Base-by-base conservation (phyloP, 1,139 yeast genomes). In the Dujonia santamariae region DNA sequence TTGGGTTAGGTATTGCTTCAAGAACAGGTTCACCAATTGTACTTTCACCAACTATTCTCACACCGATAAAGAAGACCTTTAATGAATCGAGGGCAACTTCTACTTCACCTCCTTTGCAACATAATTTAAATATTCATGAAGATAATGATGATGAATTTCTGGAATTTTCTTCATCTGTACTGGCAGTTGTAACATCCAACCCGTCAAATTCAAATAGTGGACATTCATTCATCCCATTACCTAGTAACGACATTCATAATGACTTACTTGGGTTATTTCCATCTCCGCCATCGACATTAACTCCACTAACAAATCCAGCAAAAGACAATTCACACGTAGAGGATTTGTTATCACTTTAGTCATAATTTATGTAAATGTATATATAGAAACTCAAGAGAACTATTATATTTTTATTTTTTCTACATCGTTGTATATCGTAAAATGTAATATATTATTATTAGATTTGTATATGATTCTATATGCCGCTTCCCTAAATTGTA, bases 71-170 rank as follows among this genome's bases (percentile, higher is more conserved):
- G 27, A 7, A 34, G n/a, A 14, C 6, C 13, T 22, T 22, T 22
- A 11, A 11, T 22, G 12, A 11, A 11, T n/a, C 6, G 5, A 5
- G n/a, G 13, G 5, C 25, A 25, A 6, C 17, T 19, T 16, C 12
- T 15, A 13, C 16, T 15, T 4, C 23, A 16, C 14, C 28, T 16
- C 12, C 23, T n/a, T 11, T 26, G 4, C 19, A 32, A 3, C 30
- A 6, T 7, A 22, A 11, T 22, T 5, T n/a, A n/a, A 6, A 11
- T 22, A 25, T 31, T 5, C 34, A 32, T n/a, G 34, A 32, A 11
- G 43, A 38, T 7, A 35, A 36, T 8, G 32, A 17, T 16, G 42
- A 39, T 15, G 48, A 42, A 3, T 45, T 47, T 34, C 41, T 39
- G 8, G 49, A 46, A 11, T 47, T 46, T 32, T 29, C 40, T 7